Evolutionary conservation across 192 early-diverging fungal species (phyloP).

Genomic region (Chytriomyces confervae): DNA sequence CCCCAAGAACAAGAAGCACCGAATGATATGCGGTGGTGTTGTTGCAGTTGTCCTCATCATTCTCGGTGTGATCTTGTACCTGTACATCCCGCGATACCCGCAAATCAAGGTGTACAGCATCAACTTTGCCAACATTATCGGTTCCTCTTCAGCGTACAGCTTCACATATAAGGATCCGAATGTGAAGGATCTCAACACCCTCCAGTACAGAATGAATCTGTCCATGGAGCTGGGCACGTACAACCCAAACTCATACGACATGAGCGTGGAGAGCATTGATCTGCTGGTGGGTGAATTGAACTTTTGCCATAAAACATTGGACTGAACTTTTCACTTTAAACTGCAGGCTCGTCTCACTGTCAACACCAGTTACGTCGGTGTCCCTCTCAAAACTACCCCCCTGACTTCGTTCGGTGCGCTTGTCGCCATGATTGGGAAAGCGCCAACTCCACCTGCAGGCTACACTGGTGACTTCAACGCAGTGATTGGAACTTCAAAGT

Average conservation of each 20-base stretch:
- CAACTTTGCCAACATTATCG: conserved; percentile 7
- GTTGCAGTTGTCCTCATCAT: conserved; percentile 22
- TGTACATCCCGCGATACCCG: conserved; percentile 25
- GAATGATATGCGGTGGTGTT: conserved; percentile 8
- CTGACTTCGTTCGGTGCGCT: conserved; percentile 11
- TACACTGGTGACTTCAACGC: not conserved
- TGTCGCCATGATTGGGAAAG: not conserved
- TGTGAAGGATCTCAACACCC: not conserved
- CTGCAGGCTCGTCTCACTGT: conserved; percentile 19
- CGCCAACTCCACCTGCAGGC: not conserved
- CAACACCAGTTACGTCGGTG: conserved; percentile 17
- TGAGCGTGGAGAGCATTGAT: conserved; percentile 23
- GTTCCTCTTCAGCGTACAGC: not conserved
- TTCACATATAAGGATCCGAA: not conserved
- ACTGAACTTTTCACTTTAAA: not conserved
- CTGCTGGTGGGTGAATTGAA: not conserved
- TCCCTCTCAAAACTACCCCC: conserved; percentile 13
- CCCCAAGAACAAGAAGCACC: conserved; percentile 11
- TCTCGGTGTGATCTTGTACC: not conserved
- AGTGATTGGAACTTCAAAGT: conserved; percentile 23
- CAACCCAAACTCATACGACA: conserved; percentile 28
- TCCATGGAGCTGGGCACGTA: conserved; percentile 22
- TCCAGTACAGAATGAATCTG: conserved; percentile 13
- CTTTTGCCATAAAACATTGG: not conserved
- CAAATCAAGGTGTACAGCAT: conserved; percentile 32